Evolutionary conservation across 208 protist genomes (phyloP).

Genomic region (Blastocrithidia nonstop): DNA sequence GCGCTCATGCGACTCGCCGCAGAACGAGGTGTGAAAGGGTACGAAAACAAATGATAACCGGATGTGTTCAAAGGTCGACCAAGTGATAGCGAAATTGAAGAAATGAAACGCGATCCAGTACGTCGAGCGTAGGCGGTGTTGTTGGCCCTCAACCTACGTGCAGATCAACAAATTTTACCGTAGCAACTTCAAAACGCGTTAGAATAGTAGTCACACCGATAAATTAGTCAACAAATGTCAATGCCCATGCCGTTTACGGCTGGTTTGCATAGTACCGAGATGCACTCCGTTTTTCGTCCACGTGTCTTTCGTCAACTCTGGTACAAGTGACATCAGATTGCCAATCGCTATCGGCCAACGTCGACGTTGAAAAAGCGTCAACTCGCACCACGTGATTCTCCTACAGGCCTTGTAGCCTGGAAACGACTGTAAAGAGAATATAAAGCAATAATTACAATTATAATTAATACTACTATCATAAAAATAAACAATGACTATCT

Average conservation of each 20-base stretch:
- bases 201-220: constrained; percentile 26
- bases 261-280: constrained; percentile 56
- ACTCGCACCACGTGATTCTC: constrained; percentile 72
- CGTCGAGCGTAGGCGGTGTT: constrained; percentile 9
- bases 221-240: constrained; percentile 25
- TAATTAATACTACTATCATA: neutral
- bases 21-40: constrained; percentile 56
- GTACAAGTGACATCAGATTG: constrained; percentile 84
- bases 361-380: constrained; percentile 62
- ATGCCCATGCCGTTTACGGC: constrained; percentile 56
- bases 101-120: constrained; percentile 2
- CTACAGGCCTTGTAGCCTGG: constrained; percentile 81
- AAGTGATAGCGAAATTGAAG: constrained; percentile 23
- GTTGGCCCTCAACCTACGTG: constrained; percentile 49
- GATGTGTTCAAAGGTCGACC: constrained; percentile 58
- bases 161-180: constrained; percentile 42
- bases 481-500: neutral
- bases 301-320: constrained; percentile 79
- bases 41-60: constrained; percentile 65
- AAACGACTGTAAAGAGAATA: constrained; percentile 38
- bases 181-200: constrained; percentile 19
- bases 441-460: neutral
- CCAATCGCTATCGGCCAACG: constrained; percentile 77
- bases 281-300: constrained; percentile 72
- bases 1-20: constrained; percentile 52